phyloP scores from a whole-genome alignment of 78 protist species.

The Guillardia theta region DNA sequence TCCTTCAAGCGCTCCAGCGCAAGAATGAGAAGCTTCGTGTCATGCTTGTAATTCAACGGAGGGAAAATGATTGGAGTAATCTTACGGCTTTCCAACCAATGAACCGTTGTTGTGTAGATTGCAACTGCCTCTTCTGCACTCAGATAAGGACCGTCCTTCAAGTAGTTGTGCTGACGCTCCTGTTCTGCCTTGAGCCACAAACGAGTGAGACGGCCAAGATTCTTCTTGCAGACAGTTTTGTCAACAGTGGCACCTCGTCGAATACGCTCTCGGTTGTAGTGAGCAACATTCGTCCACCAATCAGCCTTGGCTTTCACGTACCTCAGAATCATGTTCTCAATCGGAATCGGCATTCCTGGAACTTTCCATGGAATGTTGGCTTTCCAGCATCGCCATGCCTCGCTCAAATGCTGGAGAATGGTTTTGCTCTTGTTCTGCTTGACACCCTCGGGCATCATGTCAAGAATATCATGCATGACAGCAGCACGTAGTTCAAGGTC shows the following conservation, averaged over 20 bases:
- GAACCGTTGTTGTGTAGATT: conserved; percentile 95
- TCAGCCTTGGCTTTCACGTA: conserved; percentile 99
- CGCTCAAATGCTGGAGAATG: conserved; percentile 69
- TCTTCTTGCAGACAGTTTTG: conserved; percentile 97
- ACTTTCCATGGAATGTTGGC: conserved; percentile 99
- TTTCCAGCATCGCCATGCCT: conserved; percentile 95
- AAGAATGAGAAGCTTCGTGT: conserved; percentile 96
- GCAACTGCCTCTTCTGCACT: conserved; percentile 97
- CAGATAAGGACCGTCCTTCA: conserved; percentile 99
- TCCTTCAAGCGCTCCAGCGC: conserved; percentile 98
- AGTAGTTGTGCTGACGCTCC: conserved; percentile 98
- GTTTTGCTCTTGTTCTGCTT: conserved; percentile 88
- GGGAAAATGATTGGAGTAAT: conserved; percentile 99
- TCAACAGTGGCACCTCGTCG: conserved; percentile 98
- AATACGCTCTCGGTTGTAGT: conserved; percentile 98
- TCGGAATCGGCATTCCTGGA: conserved; percentile 97
- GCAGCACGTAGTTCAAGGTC: conserved; percentile 98
- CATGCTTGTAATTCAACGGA: conserved; percentile 97
- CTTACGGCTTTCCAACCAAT: conserved; percentile 95
- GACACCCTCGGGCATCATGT: conserved; percentile 99
- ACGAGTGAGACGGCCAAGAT: conserved; percentile 99
- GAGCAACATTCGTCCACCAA: conserved; percentile 99
- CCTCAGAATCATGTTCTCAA: conserved; percentile 97
- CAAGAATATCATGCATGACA: conserved; percentile 97
- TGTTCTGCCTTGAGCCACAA: conserved; percentile 98